Percentiles rank a stretch among this genome's conserved stretches.
Evolutionary conservation across 1,284 basidiomycete species (phyloP).

Genomic region (Malassezia pachydermatis): DNA sequence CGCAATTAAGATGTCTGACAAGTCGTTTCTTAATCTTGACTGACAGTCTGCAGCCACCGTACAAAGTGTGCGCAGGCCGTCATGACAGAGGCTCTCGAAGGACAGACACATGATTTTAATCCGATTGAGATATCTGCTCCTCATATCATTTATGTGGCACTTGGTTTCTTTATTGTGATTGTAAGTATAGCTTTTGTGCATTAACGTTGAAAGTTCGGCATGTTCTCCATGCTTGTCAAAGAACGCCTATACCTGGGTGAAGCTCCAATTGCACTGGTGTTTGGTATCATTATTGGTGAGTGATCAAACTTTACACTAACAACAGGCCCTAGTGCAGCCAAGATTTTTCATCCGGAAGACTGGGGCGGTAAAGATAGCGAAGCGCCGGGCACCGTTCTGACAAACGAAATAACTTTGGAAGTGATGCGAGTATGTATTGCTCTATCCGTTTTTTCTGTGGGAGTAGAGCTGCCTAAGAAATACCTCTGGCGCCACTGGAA

Average conservation of each 20-base stretch:
- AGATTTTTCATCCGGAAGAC: constrained; percentile 70
- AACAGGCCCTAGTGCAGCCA: constrained; percentile 63
- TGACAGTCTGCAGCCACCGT: too few species aligned
- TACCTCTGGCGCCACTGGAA: constrained; percentile 87
- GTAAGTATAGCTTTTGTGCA: constrained; percentile 7
- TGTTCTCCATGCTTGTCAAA: constrained; percentile 84
- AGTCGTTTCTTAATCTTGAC: not conserved
- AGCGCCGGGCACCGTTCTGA: constrained; percentile 57
- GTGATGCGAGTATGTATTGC: constrained; percentile 91
- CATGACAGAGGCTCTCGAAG: constrained; percentile 12
- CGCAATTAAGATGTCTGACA: not conserved
- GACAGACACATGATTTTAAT: constrained; percentile 23
- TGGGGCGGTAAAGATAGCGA: constrained; percentile 60
- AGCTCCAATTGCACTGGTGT: constrained; percentile 86
- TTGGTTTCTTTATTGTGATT: constrained; percentile 41
- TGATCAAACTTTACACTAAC: not conserved
- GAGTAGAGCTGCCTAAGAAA: constrained; percentile 56
- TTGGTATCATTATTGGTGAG: constrained; percentile 71
- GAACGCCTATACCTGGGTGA: constrained; percentile 92
- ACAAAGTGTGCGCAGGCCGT: too few species aligned
- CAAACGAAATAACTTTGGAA: constrained; percentile 59
- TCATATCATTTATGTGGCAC: constrained; percentile 42
- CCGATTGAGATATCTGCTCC: constrained; percentile 43
- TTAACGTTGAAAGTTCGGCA: constrained; percentile 61
- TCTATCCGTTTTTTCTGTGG: constrained; percentile 93